phyloP scores from a whole-genome alignment of 208 protist genomes.

The Tritrichomonas musculus region DNA sequence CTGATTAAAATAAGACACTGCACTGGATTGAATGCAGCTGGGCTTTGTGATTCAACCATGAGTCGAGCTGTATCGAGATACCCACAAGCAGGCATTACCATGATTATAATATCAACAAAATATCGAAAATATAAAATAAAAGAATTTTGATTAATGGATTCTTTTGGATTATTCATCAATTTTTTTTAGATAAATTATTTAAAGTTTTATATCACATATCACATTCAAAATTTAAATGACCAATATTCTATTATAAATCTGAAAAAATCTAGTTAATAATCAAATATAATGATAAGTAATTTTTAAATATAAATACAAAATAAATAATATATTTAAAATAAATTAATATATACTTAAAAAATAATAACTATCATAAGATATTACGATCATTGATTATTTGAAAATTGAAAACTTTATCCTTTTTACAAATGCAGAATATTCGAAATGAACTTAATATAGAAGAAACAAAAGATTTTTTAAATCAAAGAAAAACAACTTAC shows the following conservation, averaged over 20 bases:
- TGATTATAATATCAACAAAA: background rate
- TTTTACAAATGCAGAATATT: too few species aligned
- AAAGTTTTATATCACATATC: background rate
- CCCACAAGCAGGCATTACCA: background rate
- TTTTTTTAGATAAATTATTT: background rate
- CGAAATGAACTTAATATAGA: too few species aligned
- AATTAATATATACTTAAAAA: background rate
- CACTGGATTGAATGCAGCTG: background rate
- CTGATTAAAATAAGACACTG: background rate
- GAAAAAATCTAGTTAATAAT: background rate
- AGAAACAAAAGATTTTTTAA: too few species aligned
- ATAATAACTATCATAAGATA: too few species aligned
- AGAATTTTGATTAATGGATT: too few species aligned
- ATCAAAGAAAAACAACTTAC: too few species aligned
- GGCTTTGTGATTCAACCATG: background rate
- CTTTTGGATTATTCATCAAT: background rate
- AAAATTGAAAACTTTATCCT: too few species aligned
- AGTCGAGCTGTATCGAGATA: background rate
- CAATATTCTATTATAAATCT: background rate
- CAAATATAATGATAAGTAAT: background rate
- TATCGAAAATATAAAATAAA: too few species aligned
- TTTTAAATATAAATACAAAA: background rate
- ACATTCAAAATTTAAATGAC: background rate
- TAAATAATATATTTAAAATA: background rate
- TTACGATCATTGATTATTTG: too few species aligned